Percentiles rank a stretch among this genome's conserved stretches.
Evolutionary conservation across 2,329 filamentous ascomycete species (phyloP).

Genomic region (Penicillium sp.): DNA sequence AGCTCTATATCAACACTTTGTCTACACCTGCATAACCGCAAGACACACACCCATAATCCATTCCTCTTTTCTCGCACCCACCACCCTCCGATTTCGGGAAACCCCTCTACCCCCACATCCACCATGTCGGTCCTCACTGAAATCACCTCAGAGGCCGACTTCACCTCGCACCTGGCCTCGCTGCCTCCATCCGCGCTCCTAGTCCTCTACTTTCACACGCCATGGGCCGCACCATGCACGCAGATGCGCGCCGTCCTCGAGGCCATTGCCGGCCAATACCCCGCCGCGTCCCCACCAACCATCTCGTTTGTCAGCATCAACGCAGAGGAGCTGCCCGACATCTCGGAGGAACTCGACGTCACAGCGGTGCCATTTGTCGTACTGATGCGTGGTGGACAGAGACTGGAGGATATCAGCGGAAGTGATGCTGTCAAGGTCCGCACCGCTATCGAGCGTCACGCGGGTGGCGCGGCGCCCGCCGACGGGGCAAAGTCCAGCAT

Average conservation of each 20-base stretch:
- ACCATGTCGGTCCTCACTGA: conserved; percentile 76
- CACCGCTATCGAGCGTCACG: conserved; percentile 80
- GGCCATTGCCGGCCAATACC: conserved; percentile 84
- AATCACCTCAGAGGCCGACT: conserved; percentile 72
- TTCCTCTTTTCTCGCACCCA: background rate
- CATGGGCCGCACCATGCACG: conserved; percentile 93
- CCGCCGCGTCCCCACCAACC: conserved; percentile 63
- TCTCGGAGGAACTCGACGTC: conserved; percentile 91
- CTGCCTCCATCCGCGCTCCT: conserved; percentile 72
- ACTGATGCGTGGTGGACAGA: conserved; percentile 71
- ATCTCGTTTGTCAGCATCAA: conserved; percentile 89
- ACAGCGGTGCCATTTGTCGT: conserved; percentile 91
- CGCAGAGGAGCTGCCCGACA: conserved; percentile 88
- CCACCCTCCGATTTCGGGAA: background rate
- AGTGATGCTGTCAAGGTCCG: conserved; percentile 86
- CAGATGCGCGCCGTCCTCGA: conserved; percentile 88
- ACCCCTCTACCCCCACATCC: conserved; percentile 8
- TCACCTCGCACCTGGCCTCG: conserved; percentile 67
- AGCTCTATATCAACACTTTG: background rate
- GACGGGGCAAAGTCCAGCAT: conserved; percentile 39
- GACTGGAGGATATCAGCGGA: conserved; percentile 84
- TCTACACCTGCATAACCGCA: background rate
- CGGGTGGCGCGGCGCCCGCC: conserved; percentile 46
- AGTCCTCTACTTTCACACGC: conserved; percentile 91
- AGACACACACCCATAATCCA: too few relatives aligned